A percentile compares a stretch with the other conserved stretches of the same genome.
These are phyloP conservation scores for Aspergillus arachidicola DNA, from an alignment of 2,329 filamentous ascomycete genomes.

Conservation along the genomic window DNA sequence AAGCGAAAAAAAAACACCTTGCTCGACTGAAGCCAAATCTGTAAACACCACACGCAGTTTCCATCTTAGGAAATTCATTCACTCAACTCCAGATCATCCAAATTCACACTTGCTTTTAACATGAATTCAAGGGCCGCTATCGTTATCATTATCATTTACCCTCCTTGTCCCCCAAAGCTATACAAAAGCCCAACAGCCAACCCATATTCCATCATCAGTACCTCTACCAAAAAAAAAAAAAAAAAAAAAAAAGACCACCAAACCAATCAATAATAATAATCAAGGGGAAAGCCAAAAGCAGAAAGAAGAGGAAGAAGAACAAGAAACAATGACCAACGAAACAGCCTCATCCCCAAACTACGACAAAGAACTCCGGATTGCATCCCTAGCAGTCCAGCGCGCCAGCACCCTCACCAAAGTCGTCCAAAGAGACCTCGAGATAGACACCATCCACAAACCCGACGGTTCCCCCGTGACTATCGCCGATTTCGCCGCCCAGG, in stretches of 20 bases:
- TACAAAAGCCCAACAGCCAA: not conserved
- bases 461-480: conserved; percentile 11
- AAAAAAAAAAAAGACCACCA: not conserved
- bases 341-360: not conserved
- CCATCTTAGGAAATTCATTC: not conserved
- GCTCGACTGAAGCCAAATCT: not conserved
- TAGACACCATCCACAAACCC: not conserved
- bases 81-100: not conserved
- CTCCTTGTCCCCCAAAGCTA: not conserved
- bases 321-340: not conserved
- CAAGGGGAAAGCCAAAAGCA: not conserved
- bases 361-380: conserved; percentile 7
- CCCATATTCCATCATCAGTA: not conserved
- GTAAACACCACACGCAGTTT: not conserved
- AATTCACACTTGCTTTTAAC: not conserved
- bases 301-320: not conserved
- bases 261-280: not conserved
- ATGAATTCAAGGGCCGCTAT: not conserved
- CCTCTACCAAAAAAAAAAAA: too few relatives aligned
- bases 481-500: conserved; percentile 11
- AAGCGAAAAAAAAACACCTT: too few relatives aligned
- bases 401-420: conserved; percentile 13
- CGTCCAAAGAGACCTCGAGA: not conserved
- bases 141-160: not conserved
- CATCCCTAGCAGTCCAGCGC: conserved; percentile 9